These are phyloP conservation scores for Phytophthora brassicae DNA, from an alignment of 352 stramenopile genomes.

Conservation along the genomic window DNA sequence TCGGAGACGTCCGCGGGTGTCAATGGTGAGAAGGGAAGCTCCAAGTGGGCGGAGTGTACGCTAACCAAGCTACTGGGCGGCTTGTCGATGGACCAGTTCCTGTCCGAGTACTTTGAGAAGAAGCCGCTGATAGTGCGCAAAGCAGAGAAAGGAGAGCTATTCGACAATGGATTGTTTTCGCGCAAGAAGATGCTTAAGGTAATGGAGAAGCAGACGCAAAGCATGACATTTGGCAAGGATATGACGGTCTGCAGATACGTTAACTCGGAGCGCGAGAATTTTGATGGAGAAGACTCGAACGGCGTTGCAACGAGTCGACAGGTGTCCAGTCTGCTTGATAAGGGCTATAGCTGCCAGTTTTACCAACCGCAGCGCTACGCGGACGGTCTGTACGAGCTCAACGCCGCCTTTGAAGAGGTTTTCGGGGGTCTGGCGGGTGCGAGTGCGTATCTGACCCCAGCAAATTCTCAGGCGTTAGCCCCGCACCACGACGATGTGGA, in stretches of 20 bases:
- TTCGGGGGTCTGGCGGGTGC: slow-evolving; percentile 79
- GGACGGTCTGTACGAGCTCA: slow-evolving; percentile 71
- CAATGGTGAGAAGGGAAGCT: slow-evolving; percentile 18
- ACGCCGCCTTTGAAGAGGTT: slow-evolving; percentile 74
- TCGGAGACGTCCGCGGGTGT: not conserved
- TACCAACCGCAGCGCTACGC: slow-evolving; percentile 87
- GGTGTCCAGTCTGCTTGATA: slow-evolving; percentile 61
- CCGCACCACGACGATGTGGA: slow-evolving; percentile 87
- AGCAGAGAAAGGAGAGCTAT: slow-evolving; percentile 56
- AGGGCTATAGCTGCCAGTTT: slow-evolving; percentile 86
- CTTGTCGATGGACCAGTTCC: slow-evolving; percentile 63
- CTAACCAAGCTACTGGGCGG: slow-evolving; percentile 61
- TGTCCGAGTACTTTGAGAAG: slow-evolving; percentile 83
- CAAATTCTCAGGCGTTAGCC: slow-evolving; percentile 77
- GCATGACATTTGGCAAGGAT: slow-evolving; percentile 60
- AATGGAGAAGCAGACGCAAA: slow-evolving; percentile 45
- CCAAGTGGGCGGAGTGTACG: slow-evolving; percentile 31
- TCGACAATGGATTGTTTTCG: slow-evolving; percentile 61
- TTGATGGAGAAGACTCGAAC: slow-evolving; percentile 55
- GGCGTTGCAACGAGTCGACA: slow-evolving; percentile 51
- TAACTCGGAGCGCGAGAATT: slow-evolving; percentile 67
- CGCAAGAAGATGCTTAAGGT: slow-evolving; percentile 69
- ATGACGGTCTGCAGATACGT: slow-evolving; percentile 81
- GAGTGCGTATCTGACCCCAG: slow-evolving; percentile 81
- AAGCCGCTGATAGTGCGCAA: slow-evolving; percentile 74